These are phyloP conservation scores for Fusarium lateritium DNA, from an alignment of 2,329 filamentous ascomycete genomes.

Conservation along the genomic window DNA sequence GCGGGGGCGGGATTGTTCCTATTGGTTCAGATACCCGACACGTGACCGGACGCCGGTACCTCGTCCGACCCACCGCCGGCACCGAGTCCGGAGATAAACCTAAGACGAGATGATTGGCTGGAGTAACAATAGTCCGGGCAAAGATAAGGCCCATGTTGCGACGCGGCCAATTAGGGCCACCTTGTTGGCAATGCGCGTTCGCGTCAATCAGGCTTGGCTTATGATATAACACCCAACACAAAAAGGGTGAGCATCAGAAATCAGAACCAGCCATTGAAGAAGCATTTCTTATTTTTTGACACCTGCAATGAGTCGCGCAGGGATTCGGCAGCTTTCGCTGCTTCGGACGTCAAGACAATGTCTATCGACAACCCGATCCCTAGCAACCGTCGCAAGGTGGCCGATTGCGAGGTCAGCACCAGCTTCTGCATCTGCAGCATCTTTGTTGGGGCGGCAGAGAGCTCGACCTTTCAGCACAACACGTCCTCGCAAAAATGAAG, in stretches of 20 bases:
- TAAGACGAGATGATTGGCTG: background rate
- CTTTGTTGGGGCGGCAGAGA: constrained; percentile 8
- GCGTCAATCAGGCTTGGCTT: constrained; percentile 16
- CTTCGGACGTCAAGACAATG: constrained; percentile 35
- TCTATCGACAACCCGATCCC: constrained; percentile 32
- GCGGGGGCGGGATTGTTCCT: constrained; percentile 10
- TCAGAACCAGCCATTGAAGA: background rate
- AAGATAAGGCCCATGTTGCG: constrained; percentile 18
- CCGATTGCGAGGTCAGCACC: constrained; percentile 24
- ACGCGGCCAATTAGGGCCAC: constrained; percentile 21
- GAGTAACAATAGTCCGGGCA: constrained; percentile 23
- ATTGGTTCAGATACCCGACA: constrained; percentile 25
- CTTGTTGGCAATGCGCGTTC: constrained; percentile 30
- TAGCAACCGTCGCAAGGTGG: constrained; percentile 22
- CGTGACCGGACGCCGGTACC: constrained; percentile 34
- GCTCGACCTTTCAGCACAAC: constrained; percentile 34
- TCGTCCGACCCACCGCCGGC: constrained; percentile 35
- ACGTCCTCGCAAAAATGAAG: constrained; percentile 6
- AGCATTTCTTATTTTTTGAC: background rate
- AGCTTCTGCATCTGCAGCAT: background rate
- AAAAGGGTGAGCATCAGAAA: constrained; percentile 1
- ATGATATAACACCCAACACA: constrained; percentile 20
- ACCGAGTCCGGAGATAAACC: constrained; percentile 13
- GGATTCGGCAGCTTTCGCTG: constrained; percentile 41
- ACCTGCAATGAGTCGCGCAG: constrained; percentile 31